These are phyloP conservation scores for Panus rudis DNA, from an alignment of 768 basidiomycete genomes.

Conservation along the genomic window DNA sequence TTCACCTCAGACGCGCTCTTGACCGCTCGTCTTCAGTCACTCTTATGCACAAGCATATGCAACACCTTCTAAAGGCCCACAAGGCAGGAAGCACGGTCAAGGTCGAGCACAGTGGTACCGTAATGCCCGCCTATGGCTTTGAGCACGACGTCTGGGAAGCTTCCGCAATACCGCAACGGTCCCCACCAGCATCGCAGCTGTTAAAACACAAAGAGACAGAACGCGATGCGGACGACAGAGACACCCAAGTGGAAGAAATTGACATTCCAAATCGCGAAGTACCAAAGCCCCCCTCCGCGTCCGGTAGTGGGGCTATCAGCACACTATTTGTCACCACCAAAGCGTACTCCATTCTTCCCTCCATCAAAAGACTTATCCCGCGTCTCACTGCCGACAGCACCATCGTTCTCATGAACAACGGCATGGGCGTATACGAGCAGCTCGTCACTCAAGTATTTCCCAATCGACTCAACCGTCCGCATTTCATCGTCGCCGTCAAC, in stretches of 20 bases:
- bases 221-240: not conserved
- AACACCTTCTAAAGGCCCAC: constrained; percentile 30
- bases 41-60: constrained; percentile 56
- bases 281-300: not conserved
- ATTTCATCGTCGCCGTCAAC: constrained; percentile 79
- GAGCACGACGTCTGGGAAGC: constrained; percentile 41
- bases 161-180: not conserved
- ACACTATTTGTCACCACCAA: constrained; percentile 82
- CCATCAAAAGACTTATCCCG: constrained; percentile 51
- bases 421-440: constrained; percentile 86
- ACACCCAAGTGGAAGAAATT: not conserved
- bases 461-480: constrained; percentile 66
- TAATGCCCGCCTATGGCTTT: constrained; percentile 38
- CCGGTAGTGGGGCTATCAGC: constrained; percentile 41
- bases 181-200: not conserved
- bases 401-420: constrained; percentile 90
- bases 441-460: constrained; percentile 63
- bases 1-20: constrained; percentile 64
- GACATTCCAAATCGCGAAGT: not conserved
- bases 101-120: constrained; percentile 44
- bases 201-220: not conserved
- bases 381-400: constrained; percentile 65
- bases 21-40: constrained; percentile 47
- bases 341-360: constrained; percentile 54
- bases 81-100: constrained; percentile 28